Base-by-base conservation (phyloP, 2,329 filamentous ascomycete genomes). In the Aulographum hederae region DNA sequence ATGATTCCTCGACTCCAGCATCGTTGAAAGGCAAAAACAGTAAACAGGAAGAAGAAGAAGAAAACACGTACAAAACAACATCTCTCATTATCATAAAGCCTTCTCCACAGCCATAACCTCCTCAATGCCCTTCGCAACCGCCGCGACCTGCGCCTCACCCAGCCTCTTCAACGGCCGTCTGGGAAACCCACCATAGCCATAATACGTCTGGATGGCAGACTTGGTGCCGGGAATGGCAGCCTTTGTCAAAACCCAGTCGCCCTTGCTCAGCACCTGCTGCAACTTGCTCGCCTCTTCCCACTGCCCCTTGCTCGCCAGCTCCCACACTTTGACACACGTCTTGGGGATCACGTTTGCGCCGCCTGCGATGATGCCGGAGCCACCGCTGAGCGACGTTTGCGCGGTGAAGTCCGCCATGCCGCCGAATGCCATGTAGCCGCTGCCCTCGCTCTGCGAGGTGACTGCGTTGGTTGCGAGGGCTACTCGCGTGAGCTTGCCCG, bases 331-430 rank as follows among this genome's bases (percentile, higher is more conserved):
- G 31, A 78, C 76, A 46, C 80, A 85, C 5, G 78, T 62, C 59
- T 85, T 84, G 31, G 82, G 82, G 54, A 86, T 72, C 35, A 91
- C 73, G 47, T 91, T 92, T 38, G 80, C 82, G 26, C 78, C 74
- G 14, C 82, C 82, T 12, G 79, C 80, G 45, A 91, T 89, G 53
- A 89, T 82, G 19, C 82, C 81, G 34, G 71, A 77, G 27, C 81
- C 81, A 30, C 81, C 81, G 30, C 71, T 78, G 37, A 76, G 65
- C 4, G 85, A 65, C 1, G 80, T 86, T 57, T 86, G 82, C 18
- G 80, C 63, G 1, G 80, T 84, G 53, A 91, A 91, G 55, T 91
- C 82, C 47, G 78, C 81, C 51, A 89, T 80, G 40, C 81, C 82
- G 28, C 81, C 81, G 47, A 89, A 84, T 14, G 80, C 81, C 68